Conservation (phyloP, 164 flowering plant species). For the Paratinospora sagittata region DNA sequence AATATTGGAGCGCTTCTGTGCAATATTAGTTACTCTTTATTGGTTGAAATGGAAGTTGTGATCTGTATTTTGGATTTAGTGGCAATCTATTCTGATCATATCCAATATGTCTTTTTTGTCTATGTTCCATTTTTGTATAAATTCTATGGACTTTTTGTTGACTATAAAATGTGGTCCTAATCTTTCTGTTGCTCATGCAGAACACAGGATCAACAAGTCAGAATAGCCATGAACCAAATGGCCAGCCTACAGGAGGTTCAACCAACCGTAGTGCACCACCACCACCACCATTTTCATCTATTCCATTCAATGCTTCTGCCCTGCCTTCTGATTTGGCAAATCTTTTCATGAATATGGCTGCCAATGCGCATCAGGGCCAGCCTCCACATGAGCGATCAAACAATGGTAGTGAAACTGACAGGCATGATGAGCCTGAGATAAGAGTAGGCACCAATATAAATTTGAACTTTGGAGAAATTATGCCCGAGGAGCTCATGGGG, state of each 20-base stretch:
- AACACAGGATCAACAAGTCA: conserved; percentile 29
- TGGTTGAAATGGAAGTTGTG: too few species aligned
- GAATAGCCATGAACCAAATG: conserved; percentile 22
- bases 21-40: too few species aligned
- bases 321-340: conserved; percentile 48
- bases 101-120: too few species aligned
- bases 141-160: too few species aligned
- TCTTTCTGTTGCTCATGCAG: conserved; percentile 22
- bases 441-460: conserved; percentile 46
- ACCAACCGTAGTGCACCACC: conserved; percentile 24
- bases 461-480: conserved; percentile 44
- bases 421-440: conserved; percentile 38
- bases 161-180: too few species aligned
- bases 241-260: conserved; percentile 34
- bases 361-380: conserved; percentile 33
- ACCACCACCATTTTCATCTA: conserved; percentile 37
- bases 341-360: conserved; percentile 48
- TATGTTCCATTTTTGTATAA: too few species aligned
- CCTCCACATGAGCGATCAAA: conserved; percentile 25
- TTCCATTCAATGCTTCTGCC: conserved; percentile 33
- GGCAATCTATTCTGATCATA: too few species aligned
- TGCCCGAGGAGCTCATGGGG: conserved; percentile 55
- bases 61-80: too few species aligned
- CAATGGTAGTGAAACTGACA: conserved; percentile 14
- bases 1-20: too few species aligned